phyloP scores from a whole-genome alignment of 345 rosid genomes.

The Limnanthes douglasii region DNA sequence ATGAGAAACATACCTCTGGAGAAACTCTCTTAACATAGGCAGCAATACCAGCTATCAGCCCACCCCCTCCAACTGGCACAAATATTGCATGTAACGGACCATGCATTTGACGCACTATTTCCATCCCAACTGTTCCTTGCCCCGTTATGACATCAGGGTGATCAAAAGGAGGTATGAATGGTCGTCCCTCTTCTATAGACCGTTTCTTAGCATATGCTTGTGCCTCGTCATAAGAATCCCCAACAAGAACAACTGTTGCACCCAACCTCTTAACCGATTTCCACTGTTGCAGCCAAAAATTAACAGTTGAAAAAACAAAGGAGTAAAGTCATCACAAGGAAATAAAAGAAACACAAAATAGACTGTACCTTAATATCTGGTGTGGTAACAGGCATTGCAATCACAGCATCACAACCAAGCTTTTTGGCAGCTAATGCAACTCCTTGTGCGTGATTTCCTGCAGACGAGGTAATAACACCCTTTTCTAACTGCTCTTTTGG shows the following conservation, averaged over 20 bases:
- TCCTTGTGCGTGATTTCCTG: conserved; percentile 99
- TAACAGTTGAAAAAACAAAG: too few species aligned
- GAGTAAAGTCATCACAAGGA: too few species aligned
- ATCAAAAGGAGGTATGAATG: conserved; percentile 94
- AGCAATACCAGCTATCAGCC: conserved; percentile 94
- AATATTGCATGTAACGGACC: conserved; percentile 83
- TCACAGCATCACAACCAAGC: conserved; percentile 62
- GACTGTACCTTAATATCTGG: conserved; percentile 80
- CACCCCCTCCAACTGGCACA: conserved; percentile 98
- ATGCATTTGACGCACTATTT: conserved; percentile 62
- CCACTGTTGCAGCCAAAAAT: conserved; percentile 85
- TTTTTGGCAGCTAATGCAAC: conserved; percentile 79
- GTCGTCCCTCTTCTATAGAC: conserved; percentile 47
- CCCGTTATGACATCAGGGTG: conserved; percentile 90
- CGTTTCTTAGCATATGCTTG: conserved; percentile 71
- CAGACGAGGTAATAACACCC: conserved; percentile 91
- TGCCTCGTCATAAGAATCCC: conserved; percentile 93
- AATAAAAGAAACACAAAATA: background rate
- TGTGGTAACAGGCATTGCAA: conserved; percentile 87
- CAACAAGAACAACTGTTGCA: conserved; percentile 69
- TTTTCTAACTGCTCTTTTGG: conserved; percentile 45
- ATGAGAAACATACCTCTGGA: conserved; percentile 72
- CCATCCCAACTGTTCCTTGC: conserved; percentile 98
- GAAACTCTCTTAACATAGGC: conserved; percentile 83
- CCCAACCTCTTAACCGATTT: conserved; percentile 69